These are phyloP conservation scores for Botrytis elliptica DNA, from an alignment of 2,329 filamentous ascomycete genomes.

Conservation along the genomic window DNA sequence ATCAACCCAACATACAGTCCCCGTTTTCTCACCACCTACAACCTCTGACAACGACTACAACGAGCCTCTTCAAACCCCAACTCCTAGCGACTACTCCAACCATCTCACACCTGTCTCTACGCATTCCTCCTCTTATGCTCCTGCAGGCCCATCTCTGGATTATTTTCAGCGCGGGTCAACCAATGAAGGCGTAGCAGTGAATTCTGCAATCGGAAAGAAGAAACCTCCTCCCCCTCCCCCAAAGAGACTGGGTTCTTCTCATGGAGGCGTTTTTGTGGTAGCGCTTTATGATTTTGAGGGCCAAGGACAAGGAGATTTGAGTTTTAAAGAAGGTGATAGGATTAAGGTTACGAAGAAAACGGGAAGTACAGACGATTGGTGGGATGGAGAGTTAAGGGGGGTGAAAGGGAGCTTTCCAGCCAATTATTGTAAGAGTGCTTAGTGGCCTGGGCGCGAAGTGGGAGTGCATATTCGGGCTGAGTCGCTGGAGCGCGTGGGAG, in stretches of 20 bases:
- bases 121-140: slow-evolving; percentile 33
- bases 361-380: slow-evolving; percentile 80
- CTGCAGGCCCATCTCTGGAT: slow-evolving; percentile 33
- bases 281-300: slow-evolving; percentile 75
- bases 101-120: slow-evolving; percentile 34
- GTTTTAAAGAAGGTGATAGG: slow-evolving; percentile 72
- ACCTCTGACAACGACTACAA: slow-evolving; percentile 27
- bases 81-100: slow-evolving; percentile 30
- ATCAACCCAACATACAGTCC: slow-evolving; percentile 37
- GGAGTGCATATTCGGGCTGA: background rate
- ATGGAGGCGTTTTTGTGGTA: slow-evolving; percentile 50
- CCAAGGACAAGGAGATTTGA: slow-evolving; percentile 67
- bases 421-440: slow-evolving; percentile 65
- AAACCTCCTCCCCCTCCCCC: slow-evolving; percentile 69
- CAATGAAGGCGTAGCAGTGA: slow-evolving; percentile 45
- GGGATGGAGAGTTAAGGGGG: slow-evolving; percentile 74
- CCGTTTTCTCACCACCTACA: slow-evolving; percentile 41
- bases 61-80: slow-evolving; percentile 21
- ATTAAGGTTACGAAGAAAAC: slow-evolving; percentile 79
- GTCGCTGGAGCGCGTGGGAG: background rate
- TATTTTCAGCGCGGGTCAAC: slow-evolving; percentile 38
- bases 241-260: slow-evolving; percentile 53
- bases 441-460: background rate
- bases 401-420: slow-evolving; percentile 73
- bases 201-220: slow-evolving; percentile 53